phyloP scores from a whole-genome alignment of 371 early-diverging fungal genomes.

The Mucor saturninus region DNA sequence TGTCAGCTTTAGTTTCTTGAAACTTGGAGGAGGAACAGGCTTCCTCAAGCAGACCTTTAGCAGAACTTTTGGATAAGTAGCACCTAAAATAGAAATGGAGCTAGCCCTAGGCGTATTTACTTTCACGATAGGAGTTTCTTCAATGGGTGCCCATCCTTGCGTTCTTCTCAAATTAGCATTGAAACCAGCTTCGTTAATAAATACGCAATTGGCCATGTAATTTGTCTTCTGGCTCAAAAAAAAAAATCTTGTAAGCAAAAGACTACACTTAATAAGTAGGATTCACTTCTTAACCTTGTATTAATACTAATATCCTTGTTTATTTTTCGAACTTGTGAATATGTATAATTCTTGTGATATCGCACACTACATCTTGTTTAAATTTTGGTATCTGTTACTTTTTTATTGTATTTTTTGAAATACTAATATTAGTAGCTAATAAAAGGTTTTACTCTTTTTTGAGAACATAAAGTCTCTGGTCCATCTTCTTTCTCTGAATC shows the following conservation, averaged over 20 bases:
- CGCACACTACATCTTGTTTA: background rate
- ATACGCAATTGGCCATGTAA: slow-evolving; percentile 17
- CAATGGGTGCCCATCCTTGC: slow-evolving; percentile 5
- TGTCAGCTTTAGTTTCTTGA: slow-evolving; percentile 24
- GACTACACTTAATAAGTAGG: slow-evolving; percentile 15
- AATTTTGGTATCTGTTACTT: slow-evolving; percentile 23
- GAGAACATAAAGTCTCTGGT: slow-evolving; percentile 18
- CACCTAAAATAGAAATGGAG: slow-evolving; percentile 14
- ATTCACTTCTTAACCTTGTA: slow-evolving; percentile 21
- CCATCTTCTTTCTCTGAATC: slow-evolving; percentile 22
- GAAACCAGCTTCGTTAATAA: slow-evolving; percentile 13
- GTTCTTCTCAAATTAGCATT: slow-evolving; percentile 15
- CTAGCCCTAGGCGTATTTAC: slow-evolving; percentile 3
- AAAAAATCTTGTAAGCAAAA: slow-evolving; percentile 9
- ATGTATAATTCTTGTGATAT: slow-evolving; percentile 21
- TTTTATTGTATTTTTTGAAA: slow-evolving; percentile 7
- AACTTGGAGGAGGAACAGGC: slow-evolving; percentile 6
- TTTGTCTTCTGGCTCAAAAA: background rate
- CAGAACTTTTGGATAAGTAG: slow-evolving; percentile 10
- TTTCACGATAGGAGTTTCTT: background rate
- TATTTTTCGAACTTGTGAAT: slow-evolving; percentile 20
- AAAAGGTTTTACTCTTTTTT: slow-evolving; percentile 17
- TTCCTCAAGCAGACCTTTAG: slow-evolving; percentile 23
- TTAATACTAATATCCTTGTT: slow-evolving; percentile 20
- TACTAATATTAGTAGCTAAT: slow-evolving; percentile 14